Percentiles rank a stretch among this genome's conserved stretches.
These are phyloP conservation scores for Microascus cirrosus DNA, from an alignment of 2,329 filamentous ascomycete species.

Conservation along the genomic window DNA sequence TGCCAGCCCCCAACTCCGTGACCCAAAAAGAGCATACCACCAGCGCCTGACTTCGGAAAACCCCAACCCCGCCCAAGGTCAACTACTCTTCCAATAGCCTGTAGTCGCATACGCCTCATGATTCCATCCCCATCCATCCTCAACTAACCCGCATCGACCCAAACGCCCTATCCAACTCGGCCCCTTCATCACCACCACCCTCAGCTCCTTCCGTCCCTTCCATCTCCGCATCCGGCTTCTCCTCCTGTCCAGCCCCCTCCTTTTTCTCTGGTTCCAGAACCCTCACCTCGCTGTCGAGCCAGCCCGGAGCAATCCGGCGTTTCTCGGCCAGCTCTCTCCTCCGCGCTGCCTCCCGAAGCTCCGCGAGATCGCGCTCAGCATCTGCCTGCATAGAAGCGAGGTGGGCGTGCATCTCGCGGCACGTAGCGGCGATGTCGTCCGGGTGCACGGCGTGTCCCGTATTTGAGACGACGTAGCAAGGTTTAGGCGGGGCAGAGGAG, in stretches of 20 bases:
- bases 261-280: slow-evolving; percentile 56
- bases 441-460: slow-evolving; percentile 79
- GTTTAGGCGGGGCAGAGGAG: slow-evolving; percentile 29
- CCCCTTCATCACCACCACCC: slow-evolving; percentile 30
- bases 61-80: background rate
- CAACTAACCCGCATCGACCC: slow-evolving; percentile 26
- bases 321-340: slow-evolving; percentile 68
- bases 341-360: slow-evolving; percentile 57
- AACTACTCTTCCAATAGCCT: background rate
- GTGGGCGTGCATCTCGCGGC: slow-evolving; percentile 66
- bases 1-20: background rate
- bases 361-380: slow-evolving; percentile 53
- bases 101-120: background rate
- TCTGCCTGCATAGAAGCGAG: slow-evolving; percentile 58
- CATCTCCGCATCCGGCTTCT: background rate
- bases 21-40: background rate
- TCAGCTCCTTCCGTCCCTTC: background rate
- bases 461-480: slow-evolving; percentile 64
- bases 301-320: slow-evolving; percentile 66
- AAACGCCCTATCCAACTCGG: slow-evolving; percentile 47
- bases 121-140: background rate
- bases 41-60: background rate
- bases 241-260: slow-evolving; percentile 8
- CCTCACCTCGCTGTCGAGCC: slow-evolving; percentile 63
- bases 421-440: slow-evolving; percentile 73